phyloP scores from a whole-genome alignment of 768 basidiomycete species.

The Suillus luteus region DNA sequence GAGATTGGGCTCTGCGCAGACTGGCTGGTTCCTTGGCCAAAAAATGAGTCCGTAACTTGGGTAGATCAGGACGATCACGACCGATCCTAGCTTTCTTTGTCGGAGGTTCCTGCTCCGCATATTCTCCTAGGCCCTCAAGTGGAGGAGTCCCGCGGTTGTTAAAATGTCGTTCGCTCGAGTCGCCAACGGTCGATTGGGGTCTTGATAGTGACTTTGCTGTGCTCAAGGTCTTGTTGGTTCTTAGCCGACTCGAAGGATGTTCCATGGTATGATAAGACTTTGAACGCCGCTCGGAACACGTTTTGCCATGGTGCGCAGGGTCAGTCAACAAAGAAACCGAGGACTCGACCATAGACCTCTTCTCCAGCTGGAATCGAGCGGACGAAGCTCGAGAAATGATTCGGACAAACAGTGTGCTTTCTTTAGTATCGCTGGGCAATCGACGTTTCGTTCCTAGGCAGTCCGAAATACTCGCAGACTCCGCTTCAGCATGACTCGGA shows the following conservation, averaged over 20 bases:
- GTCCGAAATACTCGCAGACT: too few species aligned
- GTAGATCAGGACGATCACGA: background rate
- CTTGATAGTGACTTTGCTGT: background rate
- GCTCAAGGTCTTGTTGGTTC: background rate
- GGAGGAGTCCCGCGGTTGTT: background rate
- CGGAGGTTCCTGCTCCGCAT: background rate
- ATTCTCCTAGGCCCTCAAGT: background rate
- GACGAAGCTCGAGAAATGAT: background rate
- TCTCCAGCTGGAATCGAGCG: background rate
- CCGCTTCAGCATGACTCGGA: background rate
- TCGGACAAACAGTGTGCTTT: background rate
- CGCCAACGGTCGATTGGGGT: background rate
- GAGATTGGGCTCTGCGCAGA: constrained; percentile 41
- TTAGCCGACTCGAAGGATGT: background rate
- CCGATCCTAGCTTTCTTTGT: constrained; percentile 25
- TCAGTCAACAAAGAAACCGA: background rate
- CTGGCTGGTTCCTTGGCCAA: constrained; percentile 40
- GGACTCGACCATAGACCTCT: background rate
- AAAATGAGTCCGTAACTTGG: constrained; percentile 15
- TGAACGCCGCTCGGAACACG: background rate
- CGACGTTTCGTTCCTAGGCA: background rate
- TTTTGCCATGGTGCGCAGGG: background rate
- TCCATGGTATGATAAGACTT: background rate
- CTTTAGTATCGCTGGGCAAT: background rate
- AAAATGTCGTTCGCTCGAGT: too few species aligned